Base-by-base conservation (phyloP, 2,329 filamentous ascomycete genomes). In the Cryphonectria radicalis region DNA sequence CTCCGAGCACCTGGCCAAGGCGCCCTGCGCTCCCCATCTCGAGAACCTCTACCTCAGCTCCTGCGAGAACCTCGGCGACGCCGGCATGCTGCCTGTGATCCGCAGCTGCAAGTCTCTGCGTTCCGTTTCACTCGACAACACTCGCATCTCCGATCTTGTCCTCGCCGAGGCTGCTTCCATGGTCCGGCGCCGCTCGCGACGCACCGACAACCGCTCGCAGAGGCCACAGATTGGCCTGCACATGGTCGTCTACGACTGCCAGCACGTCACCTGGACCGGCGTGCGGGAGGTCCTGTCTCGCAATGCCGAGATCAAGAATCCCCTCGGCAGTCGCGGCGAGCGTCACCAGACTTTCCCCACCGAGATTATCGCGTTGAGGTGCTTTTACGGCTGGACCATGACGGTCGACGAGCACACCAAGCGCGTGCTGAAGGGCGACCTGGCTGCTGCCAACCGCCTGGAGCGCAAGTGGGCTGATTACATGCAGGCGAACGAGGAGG, bases 351-450 rank as follows among this genome's bases (percentile, higher is more conserved):
- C 87, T 0, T 95, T 91, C 76, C 93, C 94, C 0, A 88, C 89
- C 0, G 91, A 97, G 78, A 89, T 97, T 70, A 94, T 98, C 72
- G 86, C 90, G 7, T 86, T 98, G 60, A 98, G 97, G 81, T 97
- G 94, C 81, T 98, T 95, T 83, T 97, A 97, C 80, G 94, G 92
- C 59, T 98, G 93, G 89, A 95, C 98, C 82, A 93, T 93, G 82
- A 98, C 94, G 0, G 94, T 98, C 5, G 92, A 98, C 75, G 94
- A 98, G 80, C 95, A 98, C 81, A 94, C 91, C 68, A 95, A 95
- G 82, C 89, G 95, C 4, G 93, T 98, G 0, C 80, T 97, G 67
- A 86, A 89, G 5, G 93, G 93, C 8, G 93, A 97, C 73, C 87
- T 94, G 71, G 84, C 86, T 0, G 87, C 92, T 0, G 96, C 96